Base-by-base conservation (phyloP, 257 asterid species). In the Nicotiana undulata region DNA sequence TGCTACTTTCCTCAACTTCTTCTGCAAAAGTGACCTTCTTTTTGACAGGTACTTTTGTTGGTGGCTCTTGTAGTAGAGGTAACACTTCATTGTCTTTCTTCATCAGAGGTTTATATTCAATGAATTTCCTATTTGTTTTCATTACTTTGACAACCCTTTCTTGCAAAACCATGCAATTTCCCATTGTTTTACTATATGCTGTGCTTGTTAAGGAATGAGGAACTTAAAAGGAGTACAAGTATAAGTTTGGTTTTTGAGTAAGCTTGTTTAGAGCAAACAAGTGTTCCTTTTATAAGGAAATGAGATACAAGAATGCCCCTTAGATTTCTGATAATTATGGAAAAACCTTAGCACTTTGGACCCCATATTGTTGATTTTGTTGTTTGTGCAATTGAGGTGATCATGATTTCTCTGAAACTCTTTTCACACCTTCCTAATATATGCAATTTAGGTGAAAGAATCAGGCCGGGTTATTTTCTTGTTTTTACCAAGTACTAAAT, bases 91-190 rank as follows among this genome's bases (percentile, higher is more conserved):
- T 53, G 13, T 59, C 86, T 79, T 89, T 93, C 83, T 78, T 85
- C 9, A 85, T 82, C 12, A 94, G 94, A 76, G 91, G 24, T 81
- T 84, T 89, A 85, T 87, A 87, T 65, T 90, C 90, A 22, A 93
- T 85, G 63, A 86, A 81, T 81, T 90, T 87, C 49, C 94, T 93
- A 84, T 91, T 92, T 82, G 88, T 75, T 88, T 89, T 93, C 85
- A 90, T 87, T 51, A 90, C 86, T 75, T 65, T 87, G 82, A 89
- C 86, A 29, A 79, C 52, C 58, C 86, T 85, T 75, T 82, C 79
- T 52, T 89, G 89, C 83, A 75, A 74, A 89, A 84, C 87, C 77
- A 93, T 51, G 87, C 96, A 92, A 80, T 93, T 93, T 66, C 98
- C 46, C 46, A 40, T 40, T 40, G 46, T 8, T 40, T 37, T 40